phyloP scores from a whole-genome alignment of 768 basidiomycete species.

The Suillus discolor region DNA sequence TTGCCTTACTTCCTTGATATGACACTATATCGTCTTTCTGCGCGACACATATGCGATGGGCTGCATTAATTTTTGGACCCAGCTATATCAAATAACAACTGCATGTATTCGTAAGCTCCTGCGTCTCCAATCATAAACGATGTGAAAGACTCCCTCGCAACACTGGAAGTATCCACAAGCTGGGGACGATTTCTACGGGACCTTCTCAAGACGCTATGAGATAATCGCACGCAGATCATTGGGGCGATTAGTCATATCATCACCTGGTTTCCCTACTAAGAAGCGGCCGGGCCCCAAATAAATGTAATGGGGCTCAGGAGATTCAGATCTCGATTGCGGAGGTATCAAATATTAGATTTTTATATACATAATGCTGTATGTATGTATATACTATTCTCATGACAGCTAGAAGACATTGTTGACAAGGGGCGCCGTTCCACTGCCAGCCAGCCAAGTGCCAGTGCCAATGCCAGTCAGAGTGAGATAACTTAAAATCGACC shows the following conservation, averaged over 20 bases:
- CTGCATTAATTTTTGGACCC: background rate
- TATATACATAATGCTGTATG: background rate
- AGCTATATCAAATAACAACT: background rate
- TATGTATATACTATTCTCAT: background rate
- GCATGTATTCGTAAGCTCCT: background rate
- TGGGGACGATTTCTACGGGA: background rate
- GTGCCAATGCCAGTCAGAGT: too few species aligned
- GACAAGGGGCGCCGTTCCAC: slow-evolving; percentile 3
- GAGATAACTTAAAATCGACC: background rate
- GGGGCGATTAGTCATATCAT: background rate
- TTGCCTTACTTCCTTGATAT: slow-evolving; percentile 7
- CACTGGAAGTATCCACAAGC: background rate
- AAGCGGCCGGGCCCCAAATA: too few species aligned
- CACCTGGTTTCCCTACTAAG: too few species aligned
- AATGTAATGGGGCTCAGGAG: background rate
- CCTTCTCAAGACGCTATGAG: background rate
- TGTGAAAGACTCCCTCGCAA: background rate
- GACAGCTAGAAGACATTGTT: background rate
- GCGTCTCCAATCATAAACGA: too few species aligned
- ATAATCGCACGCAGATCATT: slow-evolving; percentile 1
- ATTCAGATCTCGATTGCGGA: slow-evolving; percentile 1
- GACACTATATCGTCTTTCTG: background rate
- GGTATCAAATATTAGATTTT: background rate
- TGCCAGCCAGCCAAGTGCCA: background rate
- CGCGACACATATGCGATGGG: background rate